Evolutionary conservation across 768 basidiomycete species (phyloP).

Genomic region (Boletus tomentosulus): DNA sequence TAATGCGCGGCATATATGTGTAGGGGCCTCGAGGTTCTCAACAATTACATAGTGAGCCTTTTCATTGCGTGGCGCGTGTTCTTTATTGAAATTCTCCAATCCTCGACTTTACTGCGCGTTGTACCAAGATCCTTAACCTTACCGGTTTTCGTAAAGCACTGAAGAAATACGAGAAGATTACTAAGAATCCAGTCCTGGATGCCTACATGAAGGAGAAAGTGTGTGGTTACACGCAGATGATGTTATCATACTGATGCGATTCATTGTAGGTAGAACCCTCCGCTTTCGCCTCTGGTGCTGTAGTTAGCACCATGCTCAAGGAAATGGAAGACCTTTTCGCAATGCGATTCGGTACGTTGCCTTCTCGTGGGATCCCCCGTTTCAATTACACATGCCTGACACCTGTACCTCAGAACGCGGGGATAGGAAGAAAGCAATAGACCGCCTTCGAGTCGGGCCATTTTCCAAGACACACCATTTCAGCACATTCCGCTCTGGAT

Average conservation of each 20-base stretch:
- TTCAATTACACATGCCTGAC: not conserved
- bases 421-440: slow-evolving; percentile 72
- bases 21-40: slow-evolving; percentile 76
- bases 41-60: slow-evolving; percentile 72
- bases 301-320: slow-evolving; percentile 62
- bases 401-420: slow-evolving; percentile 48
- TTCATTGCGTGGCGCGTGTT: not conserved
- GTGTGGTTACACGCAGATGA: not conserved
- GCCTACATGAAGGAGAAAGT: slow-evolving; percentile 82
- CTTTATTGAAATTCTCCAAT: not conserved
- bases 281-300: slow-evolving; percentile 61
- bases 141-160: slow-evolving; percentile 86
- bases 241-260: not conserved
- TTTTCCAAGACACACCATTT: slow-evolving; percentile 58
- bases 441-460: slow-evolving; percentile 54
- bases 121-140: slow-evolving; percentile 68
- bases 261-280: slow-evolving; percentile 56
- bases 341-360: slow-evolving; percentile 61
- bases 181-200: slow-evolving; percentile 66
- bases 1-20: not conserved
- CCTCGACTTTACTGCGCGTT: not conserved
- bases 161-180: slow-evolving; percentile 82
- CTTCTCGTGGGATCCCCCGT: not conserved
- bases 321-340: slow-evolving; percentile 79
- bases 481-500: slow-evolving; percentile 71